Conservation (phyloP, 129 eudicot species). For the Saposhnikovia divaricata region DNA sequence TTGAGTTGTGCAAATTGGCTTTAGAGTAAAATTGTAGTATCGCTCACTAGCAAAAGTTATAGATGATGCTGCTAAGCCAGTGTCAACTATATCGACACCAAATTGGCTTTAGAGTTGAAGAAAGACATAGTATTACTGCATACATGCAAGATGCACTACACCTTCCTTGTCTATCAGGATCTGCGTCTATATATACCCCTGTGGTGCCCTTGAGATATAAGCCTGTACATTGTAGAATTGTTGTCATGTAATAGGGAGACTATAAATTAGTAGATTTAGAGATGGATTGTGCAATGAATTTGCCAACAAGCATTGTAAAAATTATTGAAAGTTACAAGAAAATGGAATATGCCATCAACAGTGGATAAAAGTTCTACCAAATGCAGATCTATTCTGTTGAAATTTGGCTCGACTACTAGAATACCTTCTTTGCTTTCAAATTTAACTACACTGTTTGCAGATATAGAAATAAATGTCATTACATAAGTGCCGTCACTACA, state of each 20-base stretch:
- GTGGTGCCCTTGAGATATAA: conserved; percentile 8
- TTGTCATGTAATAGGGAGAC: conserved; percentile 11
- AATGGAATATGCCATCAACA: background rate
- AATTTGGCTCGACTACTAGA: background rate
- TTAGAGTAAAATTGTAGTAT: conserved; percentile 65
- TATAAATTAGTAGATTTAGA: conserved; percentile 1
- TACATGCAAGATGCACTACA: background rate
- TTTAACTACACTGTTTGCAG: background rate
- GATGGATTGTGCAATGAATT: background rate
- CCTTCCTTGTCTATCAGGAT: background rate
- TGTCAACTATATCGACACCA: conserved; percentile 33
- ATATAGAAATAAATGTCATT: background rate
- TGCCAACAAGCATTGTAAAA: background rate
- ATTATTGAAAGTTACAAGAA: background rate
- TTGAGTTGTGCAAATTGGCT: background rate
- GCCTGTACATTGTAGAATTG: conserved; percentile 15
- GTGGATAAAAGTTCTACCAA: background rate
- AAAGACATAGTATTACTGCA: background rate
- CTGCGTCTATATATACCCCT: background rate
- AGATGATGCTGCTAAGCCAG: conserved; percentile 31
- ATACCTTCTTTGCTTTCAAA: background rate
- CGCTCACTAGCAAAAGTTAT: conserved; percentile 80
- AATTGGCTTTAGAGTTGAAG: conserved; percentile 35
- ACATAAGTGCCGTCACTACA: background rate
- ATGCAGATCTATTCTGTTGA: background rate